Evolutionary conservation across 495 filamentous ascomycete genomes (phyloP).

Genomic region (Xylaria palmicola): DNA sequence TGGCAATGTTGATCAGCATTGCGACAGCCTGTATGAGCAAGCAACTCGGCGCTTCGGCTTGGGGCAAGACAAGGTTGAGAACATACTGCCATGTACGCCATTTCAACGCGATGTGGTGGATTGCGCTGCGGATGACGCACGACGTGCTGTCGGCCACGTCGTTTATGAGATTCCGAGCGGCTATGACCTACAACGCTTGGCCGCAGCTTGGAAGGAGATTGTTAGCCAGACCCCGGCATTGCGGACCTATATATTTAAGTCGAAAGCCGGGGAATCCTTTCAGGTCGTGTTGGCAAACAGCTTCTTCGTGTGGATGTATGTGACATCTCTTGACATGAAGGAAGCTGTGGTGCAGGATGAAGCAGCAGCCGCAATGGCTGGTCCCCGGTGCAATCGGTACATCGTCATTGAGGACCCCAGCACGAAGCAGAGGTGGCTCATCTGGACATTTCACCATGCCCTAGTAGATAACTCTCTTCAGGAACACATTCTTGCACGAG

Average conservation of each 20-base stretch:
- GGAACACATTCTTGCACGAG: not conserved
- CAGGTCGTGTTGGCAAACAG: not conserved
- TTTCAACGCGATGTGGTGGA: constrained; percentile 1
- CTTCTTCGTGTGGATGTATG: not conserved
- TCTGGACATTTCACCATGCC: not conserved
- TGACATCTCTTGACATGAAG: not conserved
- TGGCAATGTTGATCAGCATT: not conserved
- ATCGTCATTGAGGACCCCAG: not conserved
- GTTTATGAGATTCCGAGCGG: constrained; percentile 53
- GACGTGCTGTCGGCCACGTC: constrained; percentile 32
- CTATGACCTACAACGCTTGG: constrained; percentile 33
- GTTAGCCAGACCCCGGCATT: constrained; percentile 32
- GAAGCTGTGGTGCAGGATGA: constrained; percentile 3
- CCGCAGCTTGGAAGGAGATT: constrained; percentile 38
- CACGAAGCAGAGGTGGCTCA: not conserved
- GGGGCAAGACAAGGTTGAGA: not conserved
- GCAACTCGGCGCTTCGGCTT: constrained; percentile 1
- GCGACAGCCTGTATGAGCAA: not conserved
- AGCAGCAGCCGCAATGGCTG: not conserved
- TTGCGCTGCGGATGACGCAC: not conserved
- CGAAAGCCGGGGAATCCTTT: not conserved
- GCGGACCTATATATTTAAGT: constrained; percentile 23
- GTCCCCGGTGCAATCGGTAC: not conserved
- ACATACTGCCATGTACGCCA: not conserved
- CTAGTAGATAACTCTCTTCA: not conserved